Evolutionary conservation across 106 monocot genomes (phyloP).

Genomic region (Narthecium ossifragum): DNA sequence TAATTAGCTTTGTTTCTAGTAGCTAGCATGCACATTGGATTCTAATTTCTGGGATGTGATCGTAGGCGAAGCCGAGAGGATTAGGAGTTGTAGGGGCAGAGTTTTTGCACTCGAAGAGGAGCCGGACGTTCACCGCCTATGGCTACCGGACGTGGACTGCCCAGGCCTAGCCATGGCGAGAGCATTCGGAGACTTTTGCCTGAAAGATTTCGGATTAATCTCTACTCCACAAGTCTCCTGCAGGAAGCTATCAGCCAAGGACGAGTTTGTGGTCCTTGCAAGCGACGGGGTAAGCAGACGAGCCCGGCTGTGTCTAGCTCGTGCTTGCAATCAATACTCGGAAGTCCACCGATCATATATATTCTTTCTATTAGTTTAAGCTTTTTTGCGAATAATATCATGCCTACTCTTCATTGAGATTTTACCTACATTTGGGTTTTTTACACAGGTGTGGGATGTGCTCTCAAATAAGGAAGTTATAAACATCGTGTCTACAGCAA

Average conservation of each 20-base stretch:
- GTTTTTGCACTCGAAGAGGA: conserved; percentile 48
- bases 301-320: no score
- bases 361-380: no score
- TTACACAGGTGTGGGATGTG: conserved; percentile 62
- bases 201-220: conserved; percentile 48
- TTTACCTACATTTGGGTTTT: not conserved
- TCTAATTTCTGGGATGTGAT: not conserved
- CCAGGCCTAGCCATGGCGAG: conserved; percentile 56
- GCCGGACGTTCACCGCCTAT: conserved; percentile 38
- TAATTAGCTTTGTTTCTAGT: no score
- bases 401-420: not conserved
- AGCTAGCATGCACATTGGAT: not conserved
- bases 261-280: conserved; percentile 48
- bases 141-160: conserved; percentile 44
- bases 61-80: conserved; percentile 41
- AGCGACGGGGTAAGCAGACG: conserved; percentile 44
- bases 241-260: conserved; percentile 34
- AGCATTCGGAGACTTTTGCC: conserved; percentile 55
- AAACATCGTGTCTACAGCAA: conserved; percentile 41
- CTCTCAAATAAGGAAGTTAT: conserved; percentile 55
- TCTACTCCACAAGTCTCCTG: conserved; percentile 35
- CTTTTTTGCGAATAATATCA: not conserved
- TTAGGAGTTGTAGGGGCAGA: conserved; percentile 36
- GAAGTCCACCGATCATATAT: no score
- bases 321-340: no score